These are phyloP conservation scores for Chaetomiaceae sp. DNA, from an alignment of 2,329 filamentous ascomycete genomes.

Conservation along the genomic window DNA sequence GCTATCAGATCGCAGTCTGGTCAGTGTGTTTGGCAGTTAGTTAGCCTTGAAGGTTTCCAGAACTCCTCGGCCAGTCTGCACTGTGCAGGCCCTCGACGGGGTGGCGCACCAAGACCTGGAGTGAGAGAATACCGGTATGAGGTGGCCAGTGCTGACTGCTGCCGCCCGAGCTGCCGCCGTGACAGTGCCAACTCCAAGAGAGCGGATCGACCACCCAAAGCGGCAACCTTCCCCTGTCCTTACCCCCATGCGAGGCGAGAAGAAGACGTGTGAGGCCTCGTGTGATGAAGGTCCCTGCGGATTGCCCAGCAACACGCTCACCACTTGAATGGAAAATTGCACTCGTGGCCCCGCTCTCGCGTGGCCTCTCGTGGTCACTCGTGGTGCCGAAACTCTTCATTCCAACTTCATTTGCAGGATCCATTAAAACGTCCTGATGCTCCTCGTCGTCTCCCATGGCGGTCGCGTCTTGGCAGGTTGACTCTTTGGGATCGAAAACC, in stretches of 20 bases:
- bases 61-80: background rate
- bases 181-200: background rate
- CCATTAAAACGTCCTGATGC: slow-evolving; percentile 7
- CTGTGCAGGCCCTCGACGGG: background rate
- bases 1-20: background rate
- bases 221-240: background rate
- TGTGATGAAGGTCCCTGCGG: background rate
- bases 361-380: no score
- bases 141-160: background rate
- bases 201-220: background rate
- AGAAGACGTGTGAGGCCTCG: background rate
- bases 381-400: background rate
- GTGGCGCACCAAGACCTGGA: background rate
- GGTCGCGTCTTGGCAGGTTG: slow-evolving; percentile 11
- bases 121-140: no score
- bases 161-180: no score
- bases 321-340: background rate
- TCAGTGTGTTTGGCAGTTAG: background rate
- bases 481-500: slow-evolving; percentile 16
- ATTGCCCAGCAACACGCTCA: slow-evolving; percentile 1
- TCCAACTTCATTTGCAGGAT: slow-evolving; percentile 12
- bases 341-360: slow-evolving; percentile 12
- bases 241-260: background rate
- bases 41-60: slow-evolving; percentile 2
- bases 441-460: background rate